Conservation (phyloP, 805 yeast species). For the Pichia deserticola region DNA sequence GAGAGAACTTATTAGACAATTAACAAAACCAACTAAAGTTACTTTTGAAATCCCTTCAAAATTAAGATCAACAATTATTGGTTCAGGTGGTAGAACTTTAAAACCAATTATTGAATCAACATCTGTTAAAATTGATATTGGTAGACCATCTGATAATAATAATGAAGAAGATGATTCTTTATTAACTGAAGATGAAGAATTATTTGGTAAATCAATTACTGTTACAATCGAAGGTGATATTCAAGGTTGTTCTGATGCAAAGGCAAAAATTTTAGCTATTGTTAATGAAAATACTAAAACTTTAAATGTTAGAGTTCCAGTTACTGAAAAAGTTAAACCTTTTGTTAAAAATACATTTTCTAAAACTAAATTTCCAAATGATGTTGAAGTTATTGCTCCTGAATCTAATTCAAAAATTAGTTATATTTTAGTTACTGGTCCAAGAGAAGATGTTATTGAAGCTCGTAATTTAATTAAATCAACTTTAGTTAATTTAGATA, state of each 20-base stretch:
- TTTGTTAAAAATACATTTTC: conserved; percentile 33
- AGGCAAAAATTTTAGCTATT: conserved; percentile 57
- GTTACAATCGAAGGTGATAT: conserved; percentile 76
- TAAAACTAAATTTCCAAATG: conserved; percentile 16
- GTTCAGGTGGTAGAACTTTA: conserved; percentile 76
- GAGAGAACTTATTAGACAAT: conserved; percentile 63
- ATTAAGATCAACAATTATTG: conserved; percentile 73
- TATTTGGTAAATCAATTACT: conserved; percentile 50
- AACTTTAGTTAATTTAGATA: conserved; percentile 36
- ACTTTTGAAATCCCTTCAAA: conserved; percentile 66
- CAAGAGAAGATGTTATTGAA: conserved; percentile 53
- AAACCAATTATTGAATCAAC: conserved; percentile 68
- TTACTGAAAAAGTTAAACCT: conserved; percentile 38
- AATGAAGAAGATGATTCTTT: conserved; percentile 12
- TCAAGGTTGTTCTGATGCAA: conserved; percentile 75
- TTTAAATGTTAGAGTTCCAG: conserved; percentile 41
- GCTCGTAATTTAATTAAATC: conserved; percentile 46
- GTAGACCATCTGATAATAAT: conserved; percentile 22
- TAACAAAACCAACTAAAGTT: conserved; percentile 65
- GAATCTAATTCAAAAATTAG: conserved; percentile 31
- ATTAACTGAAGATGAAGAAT: conserved; percentile 40
- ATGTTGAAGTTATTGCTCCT: conserved; percentile 25
- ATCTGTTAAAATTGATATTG: conserved; percentile 66
- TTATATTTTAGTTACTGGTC: conserved; percentile 54
- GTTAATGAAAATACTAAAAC: conserved; percentile 68